Conservation (phyloP, 2,329 filamentous ascomycete species). For the Fusarium sp. region DNA sequence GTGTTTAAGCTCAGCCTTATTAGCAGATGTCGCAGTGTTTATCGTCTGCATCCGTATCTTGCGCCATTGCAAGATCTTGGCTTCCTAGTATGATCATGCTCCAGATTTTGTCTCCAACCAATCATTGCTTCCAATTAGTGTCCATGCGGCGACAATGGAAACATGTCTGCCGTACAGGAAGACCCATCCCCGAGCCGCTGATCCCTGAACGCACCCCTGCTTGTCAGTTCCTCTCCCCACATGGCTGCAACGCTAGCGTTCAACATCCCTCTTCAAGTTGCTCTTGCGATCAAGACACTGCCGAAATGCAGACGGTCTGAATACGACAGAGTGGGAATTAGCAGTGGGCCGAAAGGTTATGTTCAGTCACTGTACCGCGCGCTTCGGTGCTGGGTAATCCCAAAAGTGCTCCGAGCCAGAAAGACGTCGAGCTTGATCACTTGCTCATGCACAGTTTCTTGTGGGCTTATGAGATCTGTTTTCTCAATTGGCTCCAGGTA, state of each 20-base stretch:
- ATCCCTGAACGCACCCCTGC: constrained; percentile 38
- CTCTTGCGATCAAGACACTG: constrained; percentile 20
- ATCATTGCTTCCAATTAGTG: constrained; percentile 30
- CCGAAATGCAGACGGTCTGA: constrained; percentile 7
- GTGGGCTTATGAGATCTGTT: constrained; percentile 35
- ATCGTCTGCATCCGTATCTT: constrained; percentile 27
- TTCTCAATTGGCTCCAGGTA: constrained; percentile 40
- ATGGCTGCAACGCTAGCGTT: constrained; percentile 35
- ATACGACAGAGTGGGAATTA: constrained; percentile 10
- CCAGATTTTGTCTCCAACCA: constrained; percentile 33
- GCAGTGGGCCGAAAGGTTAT: constrained; percentile 9
- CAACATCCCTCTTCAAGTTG: constrained; percentile 28
- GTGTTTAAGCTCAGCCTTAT: constrained; percentile 8
- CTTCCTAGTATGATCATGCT: constrained; percentile 31
- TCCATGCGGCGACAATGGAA: constrained; percentile 47
- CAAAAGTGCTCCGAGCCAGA: neutral
- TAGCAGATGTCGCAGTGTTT: constrained; percentile 1
- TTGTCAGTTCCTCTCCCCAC: constrained; percentile 44
- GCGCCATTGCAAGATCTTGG: constrained; percentile 29
- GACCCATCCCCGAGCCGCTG: constrained; percentile 42
- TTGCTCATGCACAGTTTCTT: constrained; percentile 27
- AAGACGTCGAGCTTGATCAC: constrained; percentile 19
- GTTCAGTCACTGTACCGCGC: constrained; percentile 10
- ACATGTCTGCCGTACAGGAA: constrained; percentile 44
- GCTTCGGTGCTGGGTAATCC: constrained; percentile 17